Evolutionary conservation across 257 asterid genomes (phyloP).

Genomic region (Lycium barbarum): DNA sequence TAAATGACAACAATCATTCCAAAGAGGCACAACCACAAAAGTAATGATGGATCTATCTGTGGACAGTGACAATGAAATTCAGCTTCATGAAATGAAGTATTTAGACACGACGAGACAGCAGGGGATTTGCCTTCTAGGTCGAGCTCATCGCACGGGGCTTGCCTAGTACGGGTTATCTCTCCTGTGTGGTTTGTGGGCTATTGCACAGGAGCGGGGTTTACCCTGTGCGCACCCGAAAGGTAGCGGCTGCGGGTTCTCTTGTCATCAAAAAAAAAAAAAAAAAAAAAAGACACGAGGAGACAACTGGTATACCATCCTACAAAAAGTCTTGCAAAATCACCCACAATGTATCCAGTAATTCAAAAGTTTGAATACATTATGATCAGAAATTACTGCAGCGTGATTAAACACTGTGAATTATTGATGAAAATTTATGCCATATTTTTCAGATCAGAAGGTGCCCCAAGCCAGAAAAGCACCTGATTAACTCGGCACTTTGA

Average conservation of each 20-base stretch:
- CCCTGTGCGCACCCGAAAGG: too few species aligned
- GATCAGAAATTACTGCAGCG: neutral
- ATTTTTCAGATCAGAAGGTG: neutral
- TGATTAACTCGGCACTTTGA: neutral
- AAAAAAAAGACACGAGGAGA: neutral
- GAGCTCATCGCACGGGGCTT: too few species aligned
- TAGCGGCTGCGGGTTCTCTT: too few species aligned
- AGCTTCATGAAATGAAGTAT: neutral
- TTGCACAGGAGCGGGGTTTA: too few species aligned
- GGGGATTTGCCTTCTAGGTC: too few species aligned
- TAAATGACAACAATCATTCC: neutral
- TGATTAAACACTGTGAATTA: neutral
- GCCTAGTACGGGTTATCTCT: too few species aligned
- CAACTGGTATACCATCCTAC: neutral
- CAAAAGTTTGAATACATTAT: neutral
- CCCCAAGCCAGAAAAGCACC: constrained; percentile 6
- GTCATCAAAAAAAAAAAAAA: too few species aligned
- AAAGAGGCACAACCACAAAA: neutral
- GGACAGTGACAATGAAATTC: neutral
- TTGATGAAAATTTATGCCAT: neutral
- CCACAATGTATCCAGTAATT: neutral
- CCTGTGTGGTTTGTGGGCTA: too few species aligned
- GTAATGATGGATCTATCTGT: neutral
- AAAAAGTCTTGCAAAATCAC: neutral
- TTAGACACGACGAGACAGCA: constrained; percentile 2